These are phyloP conservation scores for Vanderwaltozyma yarrowii DNA, from an alignment of 805 yeast species.

Conservation along the genomic window DNA sequence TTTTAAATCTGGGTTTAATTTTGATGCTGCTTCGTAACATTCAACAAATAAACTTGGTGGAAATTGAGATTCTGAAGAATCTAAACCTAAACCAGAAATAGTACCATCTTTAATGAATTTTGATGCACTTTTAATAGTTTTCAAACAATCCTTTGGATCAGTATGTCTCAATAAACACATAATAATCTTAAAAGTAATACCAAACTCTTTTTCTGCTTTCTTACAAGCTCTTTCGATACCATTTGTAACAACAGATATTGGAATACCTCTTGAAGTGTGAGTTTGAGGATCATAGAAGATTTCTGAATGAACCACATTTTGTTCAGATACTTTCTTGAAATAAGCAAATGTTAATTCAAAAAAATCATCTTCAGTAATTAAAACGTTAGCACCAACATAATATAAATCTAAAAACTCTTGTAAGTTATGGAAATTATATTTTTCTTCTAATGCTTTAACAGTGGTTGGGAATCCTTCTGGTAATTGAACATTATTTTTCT, in stretches of 20 bases:
- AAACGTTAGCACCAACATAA: constrained; percentile 73
- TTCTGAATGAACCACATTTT: constrained; percentile 63
- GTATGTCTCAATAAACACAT: constrained; percentile 77
- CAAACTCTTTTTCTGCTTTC: constrained; percentile 49
- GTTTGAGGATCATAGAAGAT: constrained; percentile 82
- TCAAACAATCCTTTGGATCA: constrained; percentile 48
- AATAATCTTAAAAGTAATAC: constrained; percentile 59
- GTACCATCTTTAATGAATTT: constrained; percentile 45
- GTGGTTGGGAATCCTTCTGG: constrained; percentile 57
- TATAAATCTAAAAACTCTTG: constrained; percentile 74
- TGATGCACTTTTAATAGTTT: constrained; percentile 44
- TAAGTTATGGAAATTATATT: constrained; percentile 57
- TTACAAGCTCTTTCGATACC: constrained; percentile 63
- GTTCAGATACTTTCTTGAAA: constrained; percentile 45
- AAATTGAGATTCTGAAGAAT: constrained; percentile 68
- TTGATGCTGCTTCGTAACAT: constrained; percentile 44
- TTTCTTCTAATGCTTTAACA: constrained; percentile 44
- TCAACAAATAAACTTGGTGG: constrained; percentile 63
- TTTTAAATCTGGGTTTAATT: constrained; percentile 41
- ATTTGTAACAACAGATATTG: constrained; percentile 46
- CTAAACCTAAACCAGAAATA: constrained; percentile 72
- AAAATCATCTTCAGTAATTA: constrained; percentile 60
- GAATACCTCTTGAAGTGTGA: constrained; percentile 57
- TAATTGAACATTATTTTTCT: constrained; percentile 48
- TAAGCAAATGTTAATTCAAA: constrained; percentile 69